Evolutionary conservation across 2,329 filamentous ascomycete genomes (phyloP), one percentile per base, ranked within the genome.

Genomic region (Myriosclerotinia curreyana): DNA sequence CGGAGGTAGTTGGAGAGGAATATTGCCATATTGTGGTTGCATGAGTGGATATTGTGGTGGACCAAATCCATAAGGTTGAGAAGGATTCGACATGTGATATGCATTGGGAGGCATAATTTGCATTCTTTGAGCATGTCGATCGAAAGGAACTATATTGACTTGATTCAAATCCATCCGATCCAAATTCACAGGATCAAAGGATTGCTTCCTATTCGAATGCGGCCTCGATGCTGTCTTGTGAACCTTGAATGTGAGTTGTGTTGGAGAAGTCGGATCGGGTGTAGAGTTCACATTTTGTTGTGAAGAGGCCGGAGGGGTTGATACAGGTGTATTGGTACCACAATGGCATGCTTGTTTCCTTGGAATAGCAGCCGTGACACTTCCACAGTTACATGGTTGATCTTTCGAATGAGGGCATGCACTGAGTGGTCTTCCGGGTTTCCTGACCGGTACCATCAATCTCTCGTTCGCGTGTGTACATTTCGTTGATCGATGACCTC

Each of bases 401-500:
- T 70, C 69, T 65, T 68, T 69, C 8, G 85, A 82, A 70, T 90
- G 88, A 62, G 88, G 87, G 71, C 88, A 91, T 62, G 83, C 82
- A 74, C 86, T 90, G 62, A 91, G 76, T 11, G 88, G 88, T 58
- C 88, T 82, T 22, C 88, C 88, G 20, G 88, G 88, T 72, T 90
- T 90, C 67, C 87, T 83, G 20, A 91, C 88, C 28, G 86, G 85
- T 4, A 90, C 79, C 80, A 91, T 85, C 42, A 90, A 77, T 65
- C 88, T 84, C 70, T 90, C 87, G 68, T 82, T 81, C 66, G 80
- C 81, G 73, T 91, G 88, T 55, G 83, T 86, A 75, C 88, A 91
- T 79, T 89, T 90, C 60, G 88, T 90, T 38, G 88, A 91, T 71
- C 88, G 86, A 75, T 91, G 88, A 64, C 88, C 88, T 72, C 88